phyloP scores from a whole-genome alignment of 169 alveolate species.

The Cryptosporidium tyzzeri region DNA sequence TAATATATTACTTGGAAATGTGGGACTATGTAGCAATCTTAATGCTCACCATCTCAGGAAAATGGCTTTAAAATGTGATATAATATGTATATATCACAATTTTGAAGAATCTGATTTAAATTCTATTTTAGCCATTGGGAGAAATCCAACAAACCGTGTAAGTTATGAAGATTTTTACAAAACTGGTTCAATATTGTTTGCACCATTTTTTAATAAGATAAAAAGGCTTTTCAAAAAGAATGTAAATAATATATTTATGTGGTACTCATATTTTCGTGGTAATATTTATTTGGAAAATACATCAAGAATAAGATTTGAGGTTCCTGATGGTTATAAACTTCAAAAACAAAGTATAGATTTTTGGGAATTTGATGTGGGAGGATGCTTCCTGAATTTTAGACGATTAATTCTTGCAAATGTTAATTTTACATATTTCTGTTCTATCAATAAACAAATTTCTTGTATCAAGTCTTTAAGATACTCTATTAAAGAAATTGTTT shows the following conservation, averaged over 20 bases:
- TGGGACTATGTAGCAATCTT: neutral
- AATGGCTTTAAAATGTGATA: constrained; percentile 13
- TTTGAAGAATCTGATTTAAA: neutral
- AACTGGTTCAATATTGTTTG: neutral
- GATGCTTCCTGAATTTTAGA: constrained; percentile 14
- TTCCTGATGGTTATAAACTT: constrained; percentile 33
- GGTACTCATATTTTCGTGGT: constrained; percentile 30
- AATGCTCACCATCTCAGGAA: constrained; percentile 15
- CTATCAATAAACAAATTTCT: constrained; percentile 19
- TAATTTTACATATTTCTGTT: constrained; percentile 13
- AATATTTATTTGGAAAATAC: constrained; percentile 21
- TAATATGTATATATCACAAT: constrained; percentile 28
- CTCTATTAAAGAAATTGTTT: constrained; percentile 47
- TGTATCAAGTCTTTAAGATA: constrained; percentile 62
- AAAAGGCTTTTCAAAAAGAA: neutral
- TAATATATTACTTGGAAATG: constrained; percentile 18
- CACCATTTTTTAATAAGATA: constrained; percentile 18
- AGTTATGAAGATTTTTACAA: neutral
- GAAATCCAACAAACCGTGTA: neutral
- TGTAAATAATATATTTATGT: neutral
- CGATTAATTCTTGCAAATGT: constrained; percentile 31
- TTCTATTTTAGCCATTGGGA: neutral
- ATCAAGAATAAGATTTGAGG: constrained; percentile 18
- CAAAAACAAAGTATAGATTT: constrained; percentile 22
- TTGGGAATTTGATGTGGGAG: constrained; percentile 61